Evolutionary conservation across 352 stramenopile genomes (phyloP).

Genomic region (Albugo laibachii): DNA sequence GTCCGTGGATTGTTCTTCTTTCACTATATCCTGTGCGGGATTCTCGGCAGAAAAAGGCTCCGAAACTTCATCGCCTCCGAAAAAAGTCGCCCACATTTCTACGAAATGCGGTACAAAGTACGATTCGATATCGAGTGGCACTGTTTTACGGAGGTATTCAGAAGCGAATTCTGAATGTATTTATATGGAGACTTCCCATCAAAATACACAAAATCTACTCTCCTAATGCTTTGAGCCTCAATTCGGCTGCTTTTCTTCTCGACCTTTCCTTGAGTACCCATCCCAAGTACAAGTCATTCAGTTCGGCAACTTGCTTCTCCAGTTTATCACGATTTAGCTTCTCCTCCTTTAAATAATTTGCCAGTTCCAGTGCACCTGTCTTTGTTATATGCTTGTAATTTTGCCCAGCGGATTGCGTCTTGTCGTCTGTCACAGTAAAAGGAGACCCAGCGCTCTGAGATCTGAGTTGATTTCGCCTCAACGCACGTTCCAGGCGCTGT

Average conservation of each 20-base stretch:
- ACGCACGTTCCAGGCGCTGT: slow-evolving; percentile 40
- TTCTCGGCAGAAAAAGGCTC: too few species aligned
- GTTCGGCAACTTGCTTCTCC: slow-evolving; percentile 55
- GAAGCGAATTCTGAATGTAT: too few species aligned
- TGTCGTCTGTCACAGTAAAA: neutral
- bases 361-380: slow-evolving; percentile 21
- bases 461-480: slow-evolving; percentile 49
- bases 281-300: slow-evolving; percentile 68
- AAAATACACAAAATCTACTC: slow-evolving; percentile 1
- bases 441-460: slow-evolving; percentile 21
- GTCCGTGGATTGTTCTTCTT: too few species aligned
- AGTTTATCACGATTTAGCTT: slow-evolving; percentile 49
- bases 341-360: slow-evolving; percentile 45
- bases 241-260: slow-evolving; percentile 46
- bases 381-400: slow-evolving; percentile 8
- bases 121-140: too few species aligned
- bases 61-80: too few species aligned
- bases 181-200: too few species aligned
- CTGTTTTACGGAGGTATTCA: too few species aligned
- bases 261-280: slow-evolving; percentile 68
- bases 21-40: too few species aligned
- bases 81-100: too few species aligned
- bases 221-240: slow-evolving; percentile 27
- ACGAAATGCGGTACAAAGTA: too few species aligned
- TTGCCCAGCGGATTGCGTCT: slow-evolving; percentile 7